Conservation (phyloP, 495 filamentous ascomycete genomes). For the Hypomontagnella monticulosa region DNA sequence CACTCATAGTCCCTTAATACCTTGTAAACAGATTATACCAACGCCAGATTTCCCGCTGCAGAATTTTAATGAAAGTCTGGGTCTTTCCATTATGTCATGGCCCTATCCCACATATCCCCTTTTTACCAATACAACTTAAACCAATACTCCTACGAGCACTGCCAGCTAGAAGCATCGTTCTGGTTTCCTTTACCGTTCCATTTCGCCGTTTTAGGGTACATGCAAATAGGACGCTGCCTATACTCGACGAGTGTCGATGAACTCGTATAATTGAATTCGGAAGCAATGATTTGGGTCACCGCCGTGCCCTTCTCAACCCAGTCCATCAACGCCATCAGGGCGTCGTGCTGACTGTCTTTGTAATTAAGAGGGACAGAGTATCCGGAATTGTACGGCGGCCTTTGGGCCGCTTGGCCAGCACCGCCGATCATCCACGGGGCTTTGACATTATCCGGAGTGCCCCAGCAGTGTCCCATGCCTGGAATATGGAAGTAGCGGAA, state of each 20-base stretch:
- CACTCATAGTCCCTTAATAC: too few relatives aligned
- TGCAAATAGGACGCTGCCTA: conserved; percentile 56
- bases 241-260: conserved; percentile 43
- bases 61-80: too few relatives aligned
- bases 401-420: conserved; percentile 49
- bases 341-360: conserved; percentile 56
- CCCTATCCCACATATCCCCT: too few relatives aligned
- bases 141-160: conserved; percentile 22
- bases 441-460: conserved; percentile 43
- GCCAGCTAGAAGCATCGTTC: conserved; percentile 41
- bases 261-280: conserved; percentile 49
- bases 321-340: conserved; percentile 58
- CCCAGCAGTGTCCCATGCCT: conserved; percentile 56
- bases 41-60: too few relatives aligned
- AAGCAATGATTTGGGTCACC: conserved; percentile 52
- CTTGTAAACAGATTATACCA: too few relatives aligned
- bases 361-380: conserved; percentile 52
- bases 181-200: conserved; percentile 37
- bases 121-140: too few relatives aligned
- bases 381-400: conserved; percentile 38
- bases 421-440: conserved; percentile 59
- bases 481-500: conserved; percentile 55
- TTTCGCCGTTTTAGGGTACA: conserved; percentile 47
- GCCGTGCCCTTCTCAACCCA: conserved; percentile 61
- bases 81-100: too few relatives aligned